A percentile compares a stretch with the other conserved stretches of the same genome.
phyloP scores from a whole-genome alignment of 495 filamentous ascomycete species.

The Tuber indicum region DNA sequence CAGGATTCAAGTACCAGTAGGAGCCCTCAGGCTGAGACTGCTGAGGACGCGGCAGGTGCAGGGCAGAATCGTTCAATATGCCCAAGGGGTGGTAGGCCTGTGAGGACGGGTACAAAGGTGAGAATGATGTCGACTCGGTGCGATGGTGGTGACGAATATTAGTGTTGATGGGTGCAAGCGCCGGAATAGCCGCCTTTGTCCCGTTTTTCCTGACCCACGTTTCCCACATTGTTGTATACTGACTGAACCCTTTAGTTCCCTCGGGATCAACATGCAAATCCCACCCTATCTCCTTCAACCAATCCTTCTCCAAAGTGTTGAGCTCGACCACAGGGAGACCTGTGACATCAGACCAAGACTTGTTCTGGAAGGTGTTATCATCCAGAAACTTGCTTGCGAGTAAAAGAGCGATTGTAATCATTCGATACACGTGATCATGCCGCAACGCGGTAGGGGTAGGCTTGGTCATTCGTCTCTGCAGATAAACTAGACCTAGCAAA shows the following conservation, averaged over 20 bases:
- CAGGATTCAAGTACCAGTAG: background rate
- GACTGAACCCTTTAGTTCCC: constrained; percentile 70
- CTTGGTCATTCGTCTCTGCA: constrained; percentile 73
- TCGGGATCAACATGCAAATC: constrained; percentile 81
- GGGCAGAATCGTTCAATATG: background rate
- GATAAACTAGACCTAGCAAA: constrained; percentile 82
- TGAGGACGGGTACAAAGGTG: background rate
- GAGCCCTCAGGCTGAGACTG: background rate
- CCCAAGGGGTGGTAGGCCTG: background rate
- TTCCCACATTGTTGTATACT: constrained; percentile 80
- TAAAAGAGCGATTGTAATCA: constrained; percentile 81
- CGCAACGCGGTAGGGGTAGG: constrained; percentile 53
- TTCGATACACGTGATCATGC: constrained; percentile 69
- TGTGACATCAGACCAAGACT: constrained; percentile 97
- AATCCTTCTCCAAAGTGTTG: constrained; percentile 85
- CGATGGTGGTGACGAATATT: constrained; percentile 47
- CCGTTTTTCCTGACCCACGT: constrained; percentile 63
- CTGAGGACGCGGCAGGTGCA: background rate
- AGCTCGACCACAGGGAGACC: constrained; percentile 80
- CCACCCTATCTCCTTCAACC: constrained; percentile 79
- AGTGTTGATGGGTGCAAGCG: constrained; percentile 65
- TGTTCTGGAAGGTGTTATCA: constrained; percentile 99
- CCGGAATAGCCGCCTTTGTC: constrained; percentile 51
- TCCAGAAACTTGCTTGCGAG: constrained; percentile 97
- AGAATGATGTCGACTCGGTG: constrained; percentile 18